Conservation (phyloP, 805 yeast species). For the Yarrowia sp. region DNA sequence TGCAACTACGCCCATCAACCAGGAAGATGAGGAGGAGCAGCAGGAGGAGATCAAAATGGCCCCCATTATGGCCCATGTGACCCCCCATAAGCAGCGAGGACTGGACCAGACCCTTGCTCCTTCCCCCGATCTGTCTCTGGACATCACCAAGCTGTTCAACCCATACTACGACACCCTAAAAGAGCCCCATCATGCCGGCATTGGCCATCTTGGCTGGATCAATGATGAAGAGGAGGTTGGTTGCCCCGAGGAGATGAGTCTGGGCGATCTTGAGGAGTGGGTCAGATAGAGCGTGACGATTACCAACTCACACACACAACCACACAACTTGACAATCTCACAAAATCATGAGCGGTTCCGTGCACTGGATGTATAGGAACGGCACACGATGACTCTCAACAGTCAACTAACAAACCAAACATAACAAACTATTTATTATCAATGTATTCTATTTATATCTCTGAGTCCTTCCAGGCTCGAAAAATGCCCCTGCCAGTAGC, state of each 20-base stretch:
- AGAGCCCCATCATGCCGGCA: conserved; percentile 1
- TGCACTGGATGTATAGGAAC: conserved; percentile 23
- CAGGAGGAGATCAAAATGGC: conserved; percentile 14
- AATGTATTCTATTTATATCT: conserved; percentile 31
- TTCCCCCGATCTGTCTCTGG: conserved; percentile 15
- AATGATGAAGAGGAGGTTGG: conserved; percentile 36
- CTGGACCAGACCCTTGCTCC: conserved; percentile 29
- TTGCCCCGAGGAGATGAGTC: conserved; percentile 35
- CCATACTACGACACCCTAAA: conserved; percentile 29
- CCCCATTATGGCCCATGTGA: neutral
- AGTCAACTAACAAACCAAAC: conserved; percentile 8
- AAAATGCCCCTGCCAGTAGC: no score
- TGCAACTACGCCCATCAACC: conserved; percentile 26
- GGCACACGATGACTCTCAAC: conserved; percentile 23
- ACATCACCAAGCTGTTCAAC: conserved; percentile 35
- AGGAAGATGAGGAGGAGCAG: conserved; percentile 18
- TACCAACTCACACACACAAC: neutral
- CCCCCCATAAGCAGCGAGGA: conserved; percentile 10
- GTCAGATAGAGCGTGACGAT: neutral
- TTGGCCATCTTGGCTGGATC: conserved; percentile 36
- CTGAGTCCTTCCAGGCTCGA: no score
- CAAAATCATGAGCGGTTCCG: conserved; percentile 9
- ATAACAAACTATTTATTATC: conserved; percentile 28
- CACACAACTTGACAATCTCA: neutral
- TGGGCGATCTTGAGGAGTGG: conserved; percentile 32